phyloP scores from a whole-genome alignment of 2,329 filamentous ascomycete species.

The Cercospora nicotianae region DNA sequence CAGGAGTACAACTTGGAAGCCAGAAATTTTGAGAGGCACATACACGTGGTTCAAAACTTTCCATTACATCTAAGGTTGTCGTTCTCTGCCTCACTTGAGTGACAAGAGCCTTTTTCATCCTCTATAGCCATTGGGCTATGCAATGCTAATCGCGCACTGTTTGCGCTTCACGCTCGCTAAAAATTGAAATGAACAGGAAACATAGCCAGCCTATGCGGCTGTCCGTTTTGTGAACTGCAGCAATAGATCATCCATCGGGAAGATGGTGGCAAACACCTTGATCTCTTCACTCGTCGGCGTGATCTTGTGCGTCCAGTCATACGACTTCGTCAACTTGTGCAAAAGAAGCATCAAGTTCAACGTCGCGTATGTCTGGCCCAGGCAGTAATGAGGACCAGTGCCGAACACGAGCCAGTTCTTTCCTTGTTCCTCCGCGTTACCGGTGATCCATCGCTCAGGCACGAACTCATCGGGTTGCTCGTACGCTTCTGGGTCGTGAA shows the following conservation, averaged over 20 bases:
- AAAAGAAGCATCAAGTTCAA: conserved; percentile 73
- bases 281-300: conserved; percentile 88
- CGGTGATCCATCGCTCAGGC: conserved; percentile 83
- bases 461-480: conserved; percentile 84
- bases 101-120: neutral
- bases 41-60: neutral
- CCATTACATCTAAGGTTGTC: neutral
- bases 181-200: neutral
- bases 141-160: conserved; percentile 12
- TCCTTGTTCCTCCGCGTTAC: conserved; percentile 82
- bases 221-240: conserved; percentile 25
- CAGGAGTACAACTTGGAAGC: too few species aligned
- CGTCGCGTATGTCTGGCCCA: conserved; percentile 89
- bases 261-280: conserved; percentile 97
- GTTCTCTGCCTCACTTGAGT: neutral
- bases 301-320: conserved; percentile 83
- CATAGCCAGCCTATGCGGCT: neutral
- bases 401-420: conserved; percentile 99
- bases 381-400: conserved; percentile 92
- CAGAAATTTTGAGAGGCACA: neutral
- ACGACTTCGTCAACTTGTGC: conserved; percentile 36
- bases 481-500: conserved; percentile 91
- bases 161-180: conserved; percentile 12
- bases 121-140: neutral
- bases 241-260: conserved; percentile 67